A percentile compares a stretch with the other conserved stretches of the same genome.
Conservation (phyloP, 1,139 yeast species). For the Yarrowia galli region DNA sequence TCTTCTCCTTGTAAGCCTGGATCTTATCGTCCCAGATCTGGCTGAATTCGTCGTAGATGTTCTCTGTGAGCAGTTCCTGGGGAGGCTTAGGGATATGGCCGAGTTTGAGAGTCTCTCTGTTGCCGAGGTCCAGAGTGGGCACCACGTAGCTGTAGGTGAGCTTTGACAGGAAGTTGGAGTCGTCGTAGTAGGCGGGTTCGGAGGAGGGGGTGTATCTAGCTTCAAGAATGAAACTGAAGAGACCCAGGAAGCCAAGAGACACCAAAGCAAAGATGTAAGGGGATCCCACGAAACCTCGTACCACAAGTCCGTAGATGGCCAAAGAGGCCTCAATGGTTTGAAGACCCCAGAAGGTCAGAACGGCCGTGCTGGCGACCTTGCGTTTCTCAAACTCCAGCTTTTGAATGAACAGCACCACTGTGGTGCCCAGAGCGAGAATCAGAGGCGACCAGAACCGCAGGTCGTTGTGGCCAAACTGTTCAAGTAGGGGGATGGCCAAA, state of each 20-base stretch:
- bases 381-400: slow-evolving; percentile 29
- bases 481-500: not conserved
- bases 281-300: slow-evolving; percentile 7
- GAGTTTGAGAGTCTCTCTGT: slow-evolving; percentile 1
- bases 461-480: slow-evolving; percentile 14
- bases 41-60: slow-evolving; percentile 20
- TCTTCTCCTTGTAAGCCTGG: slow-evolving; percentile 7
- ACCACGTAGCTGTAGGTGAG: slow-evolving; percentile 11
- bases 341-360: slow-evolving; percentile 16
- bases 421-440: slow-evolving; percentile 9
- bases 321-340: not conserved
- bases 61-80: slow-evolving; percentile 6
- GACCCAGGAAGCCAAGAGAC: not conserved
- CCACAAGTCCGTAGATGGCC: not conserved
- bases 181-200: slow-evolving; percentile 10
- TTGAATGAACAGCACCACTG: slow-evolving; percentile 12
- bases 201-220: slow-evolving; percentile 28
- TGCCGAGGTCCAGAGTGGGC: not conserved
- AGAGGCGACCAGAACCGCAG: slow-evolving; percentile 22
- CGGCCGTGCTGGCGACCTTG: slow-evolving; percentile 21
- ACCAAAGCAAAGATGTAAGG: slow-evolving; percentile 5
- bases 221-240: slow-evolving; percentile 3
- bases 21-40: slow-evolving; percentile 10
- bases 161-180: slow-evolving; percentile 9
- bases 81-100: slow-evolving; percentile 22